A percentile compares a stretch with the other conserved stretches of the same genome.
Conservation (phyloP, 106 monocot genomes). For the Dioscorea alata region DNA sequence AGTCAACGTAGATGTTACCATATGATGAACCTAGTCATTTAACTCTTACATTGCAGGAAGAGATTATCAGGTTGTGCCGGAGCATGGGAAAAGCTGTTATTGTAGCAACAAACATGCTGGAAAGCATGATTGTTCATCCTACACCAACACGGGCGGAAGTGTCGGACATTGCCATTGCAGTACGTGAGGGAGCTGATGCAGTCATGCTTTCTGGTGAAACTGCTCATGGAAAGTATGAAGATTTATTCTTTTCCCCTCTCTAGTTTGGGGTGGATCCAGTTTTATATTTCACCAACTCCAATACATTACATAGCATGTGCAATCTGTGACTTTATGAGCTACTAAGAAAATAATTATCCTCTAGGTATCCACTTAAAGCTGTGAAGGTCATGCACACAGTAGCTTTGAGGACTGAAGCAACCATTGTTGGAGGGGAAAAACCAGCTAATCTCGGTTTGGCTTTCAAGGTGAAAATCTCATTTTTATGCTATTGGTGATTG, state of each 20-base stretch:
- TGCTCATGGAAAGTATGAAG: constrained; percentile 94
- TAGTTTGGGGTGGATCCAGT: too few species aligned
- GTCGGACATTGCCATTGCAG: constrained; percentile 96
- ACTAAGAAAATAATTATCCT: constrained; percentile 8
- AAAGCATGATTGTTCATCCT: constrained; percentile 99
- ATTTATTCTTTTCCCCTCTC: too few species aligned
- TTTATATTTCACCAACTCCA: too few species aligned
- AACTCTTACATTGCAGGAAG: constrained; percentile 56
- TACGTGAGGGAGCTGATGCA: constrained; percentile 93
- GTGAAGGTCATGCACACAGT: constrained; percentile 99
- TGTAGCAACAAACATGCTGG: constrained; percentile 99
- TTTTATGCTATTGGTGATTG: too few species aligned
- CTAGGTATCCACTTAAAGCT: constrained; percentile 93
- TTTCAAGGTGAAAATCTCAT: constrained; percentile 60
- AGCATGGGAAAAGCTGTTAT: constrained; percentile 99
- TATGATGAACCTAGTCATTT: neutral
- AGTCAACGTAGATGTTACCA: too few species aligned
- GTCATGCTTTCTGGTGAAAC: constrained; percentile 99
- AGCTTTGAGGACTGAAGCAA: constrained; percentile 89
- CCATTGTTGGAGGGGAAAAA: constrained; percentile 61
- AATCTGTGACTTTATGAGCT: neutral
- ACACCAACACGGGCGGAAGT: constrained; percentile 97
- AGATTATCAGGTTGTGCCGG: constrained; percentile 85
- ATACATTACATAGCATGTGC: too few species aligned
- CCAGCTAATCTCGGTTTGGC: constrained; percentile 83